Conservation (phyloP, 371 early-diverging fungal genomes). For the Mucor racemosus region DNA sequence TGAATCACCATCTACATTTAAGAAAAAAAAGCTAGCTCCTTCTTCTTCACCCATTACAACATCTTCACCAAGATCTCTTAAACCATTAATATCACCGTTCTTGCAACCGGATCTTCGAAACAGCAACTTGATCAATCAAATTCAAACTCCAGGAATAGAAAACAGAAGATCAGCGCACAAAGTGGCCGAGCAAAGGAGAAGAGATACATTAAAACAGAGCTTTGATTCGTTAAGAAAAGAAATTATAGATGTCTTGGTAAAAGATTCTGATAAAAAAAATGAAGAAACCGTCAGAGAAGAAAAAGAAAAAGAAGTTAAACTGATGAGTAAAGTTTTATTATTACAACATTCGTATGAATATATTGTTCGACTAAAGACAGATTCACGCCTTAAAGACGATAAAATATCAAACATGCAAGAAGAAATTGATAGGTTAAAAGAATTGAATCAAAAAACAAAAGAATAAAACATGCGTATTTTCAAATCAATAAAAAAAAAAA, state of each 20-base stretch:
- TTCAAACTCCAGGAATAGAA: slow-evolving; percentile 45
- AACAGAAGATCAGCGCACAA: slow-evolving; percentile 71
- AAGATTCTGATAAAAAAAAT: background rate
- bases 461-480: background rate
- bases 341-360: slow-evolving; percentile 59
- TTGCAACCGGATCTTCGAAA: slow-evolving; percentile 51
- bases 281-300: slow-evolving; percentile 23
- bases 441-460: background rate
- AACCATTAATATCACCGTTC: slow-evolving; percentile 37
- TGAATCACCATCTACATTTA: background rate
- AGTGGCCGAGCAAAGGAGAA: slow-evolving; percentile 91
- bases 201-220: slow-evolving; percentile 83
- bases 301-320: slow-evolving; percentile 51
- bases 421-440: slow-evolving; percentile 40
- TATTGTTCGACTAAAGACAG: slow-evolving; percentile 55
- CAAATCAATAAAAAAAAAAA: background rate
- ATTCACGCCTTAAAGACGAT: slow-evolving; percentile 45
- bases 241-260: slow-evolving; percentile 66
- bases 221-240: slow-evolving; percentile 79
- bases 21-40: slow-evolving; percentile 18
- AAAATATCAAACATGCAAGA: slow-evolving; percentile 36
- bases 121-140: background rate
- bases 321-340: slow-evolving; percentile 53
- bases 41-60: background rate
- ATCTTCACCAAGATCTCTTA: slow-evolving; percentile 23